Conservation (phyloP, 176 grass and related monocot species). For the Bothriochloa decipiens region DNA sequence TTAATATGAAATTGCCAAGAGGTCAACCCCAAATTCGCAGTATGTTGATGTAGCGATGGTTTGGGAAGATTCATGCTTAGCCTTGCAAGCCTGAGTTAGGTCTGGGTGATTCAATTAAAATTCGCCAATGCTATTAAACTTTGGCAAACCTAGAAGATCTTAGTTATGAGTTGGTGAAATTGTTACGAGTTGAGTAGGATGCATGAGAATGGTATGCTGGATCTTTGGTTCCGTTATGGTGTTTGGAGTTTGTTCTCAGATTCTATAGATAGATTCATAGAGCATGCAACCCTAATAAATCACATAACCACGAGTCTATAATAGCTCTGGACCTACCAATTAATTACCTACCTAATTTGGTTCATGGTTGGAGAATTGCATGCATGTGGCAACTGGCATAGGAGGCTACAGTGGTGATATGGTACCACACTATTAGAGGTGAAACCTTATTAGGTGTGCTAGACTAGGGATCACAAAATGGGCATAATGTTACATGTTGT, state of each 20-base stretch:
- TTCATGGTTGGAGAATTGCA: not conserved
- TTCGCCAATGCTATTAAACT: not conserved
- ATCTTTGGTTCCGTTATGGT: not conserved
- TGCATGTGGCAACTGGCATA: not conserved
- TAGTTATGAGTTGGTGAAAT: not conserved
- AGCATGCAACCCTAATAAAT: not conserved
- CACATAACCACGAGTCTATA: not conserved
- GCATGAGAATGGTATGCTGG: not conserved
- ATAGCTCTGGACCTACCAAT: not conserved
- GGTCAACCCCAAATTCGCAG: no score
- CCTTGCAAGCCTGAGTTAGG: not conserved
- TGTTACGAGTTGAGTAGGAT: not conserved
- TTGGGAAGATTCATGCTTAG: not conserved
- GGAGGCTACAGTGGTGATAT: no score
- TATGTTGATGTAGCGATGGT: not conserved
- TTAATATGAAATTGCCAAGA: no score
- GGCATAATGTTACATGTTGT: no score
- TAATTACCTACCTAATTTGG: not conserved
- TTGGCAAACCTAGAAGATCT: not conserved
- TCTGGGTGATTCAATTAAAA: not conserved
- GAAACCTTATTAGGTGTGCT: no score
- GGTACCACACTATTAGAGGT: no score
- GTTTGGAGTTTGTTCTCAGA: no score
- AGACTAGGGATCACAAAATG: no score
- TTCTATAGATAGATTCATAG: not conserved